Conservation (phyloP, 768 basidiomycete genomes). For the Leccinum uliginosum region DNA sequence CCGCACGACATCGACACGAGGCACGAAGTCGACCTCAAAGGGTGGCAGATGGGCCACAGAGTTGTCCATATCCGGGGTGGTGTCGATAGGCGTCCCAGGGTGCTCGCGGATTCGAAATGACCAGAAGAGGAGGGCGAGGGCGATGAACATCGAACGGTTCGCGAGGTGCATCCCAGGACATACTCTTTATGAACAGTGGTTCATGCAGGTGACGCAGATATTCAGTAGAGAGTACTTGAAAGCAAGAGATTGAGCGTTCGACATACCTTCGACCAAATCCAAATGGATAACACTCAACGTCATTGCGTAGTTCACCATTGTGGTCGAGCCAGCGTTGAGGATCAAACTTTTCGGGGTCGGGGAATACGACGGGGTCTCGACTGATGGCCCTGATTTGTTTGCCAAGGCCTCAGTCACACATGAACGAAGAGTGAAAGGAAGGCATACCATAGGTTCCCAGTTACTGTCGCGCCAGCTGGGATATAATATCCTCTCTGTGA, state of each 20-base stretch:
- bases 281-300: constrained; percentile 45
- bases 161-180: constrained; percentile 62
- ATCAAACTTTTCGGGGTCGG: constrained; percentile 53
- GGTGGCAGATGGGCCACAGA: constrained; percentile 53
- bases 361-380: constrained; percentile 51
- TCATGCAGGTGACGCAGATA: no score
- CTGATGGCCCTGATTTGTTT: constrained; percentile 40
- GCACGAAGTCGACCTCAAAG: constrained; percentile 54
- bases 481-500: constrained; percentile 19
- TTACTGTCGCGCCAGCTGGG: constrained; percentile 21
- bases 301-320: constrained; percentile 42
- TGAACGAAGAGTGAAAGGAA: not conserved
- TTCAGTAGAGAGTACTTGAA: no score
- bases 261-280: constrained; percentile 46
- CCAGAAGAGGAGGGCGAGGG: constrained; percentile 57
- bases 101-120: constrained; percentile 51
- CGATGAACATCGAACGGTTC: constrained; percentile 49
- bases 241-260: not conserved
- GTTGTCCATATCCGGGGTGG: constrained; percentile 46
- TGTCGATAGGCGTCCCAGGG: constrained; percentile 49
- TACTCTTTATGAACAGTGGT: constrained; percentile 32
- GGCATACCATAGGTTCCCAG: constrained; percentile 20
- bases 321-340: constrained; percentile 51
- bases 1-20: constrained; percentile 28
- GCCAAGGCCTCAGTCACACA: not conserved